Base-by-base conservation (phyloP, 2,329 filamentous ascomycete species). In the Cadophora luteo-olivacea region DNA sequence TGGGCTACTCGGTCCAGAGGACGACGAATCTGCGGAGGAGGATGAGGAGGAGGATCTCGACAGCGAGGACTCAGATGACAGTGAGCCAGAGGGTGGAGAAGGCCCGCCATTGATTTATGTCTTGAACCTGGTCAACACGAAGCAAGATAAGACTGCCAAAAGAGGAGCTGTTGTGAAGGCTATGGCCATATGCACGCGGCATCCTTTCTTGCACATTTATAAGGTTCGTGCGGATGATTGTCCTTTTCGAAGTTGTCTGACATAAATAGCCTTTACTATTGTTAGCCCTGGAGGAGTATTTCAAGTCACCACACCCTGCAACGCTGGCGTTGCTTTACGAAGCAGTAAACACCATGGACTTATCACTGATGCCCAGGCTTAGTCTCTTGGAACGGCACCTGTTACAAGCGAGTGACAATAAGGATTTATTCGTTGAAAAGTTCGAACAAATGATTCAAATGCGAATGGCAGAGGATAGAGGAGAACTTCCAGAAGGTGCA, bases 121-220 rank as follows among this genome's bases (percentile, higher is more conserved):
- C 63, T 84, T 99, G 73, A 99, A 99, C 79, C 82, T 99, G 77
- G 96, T 99, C 75, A 98, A 99, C 79, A 99, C 95, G 8, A 98
- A 98, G 80, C 93, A 97, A 79, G 96, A 99, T 82, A 95, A 92
- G 77, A 91, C 91, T 24, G 93, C 93, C 60, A 97, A 96, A 81
- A 90, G 96, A 86, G 96, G 96, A 68, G 96, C 96, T 24, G 87
- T 97, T 61, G 95, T 98, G 68, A 98, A 98, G 79, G 93, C 96
- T 52, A 99, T 99, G 96, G 96, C 96, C 36, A 97, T 99, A 74
- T 99, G 96, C 83, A 99, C 96, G 8, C 86, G 96, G 54, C 96
- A 99, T 83, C 94, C 96, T 3, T 99, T 99, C 80, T 83, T 99
- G 73, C 96, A 99, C 81, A 99, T 99, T 72, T 99, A 99, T 84